Percentiles rank a stretch among this genome's conserved stretches.
These are phyloP conservation scores for Cinnamomum chago DNA, from an alignment of 164 flowering plant species.

Conservation along the genomic window DNA sequence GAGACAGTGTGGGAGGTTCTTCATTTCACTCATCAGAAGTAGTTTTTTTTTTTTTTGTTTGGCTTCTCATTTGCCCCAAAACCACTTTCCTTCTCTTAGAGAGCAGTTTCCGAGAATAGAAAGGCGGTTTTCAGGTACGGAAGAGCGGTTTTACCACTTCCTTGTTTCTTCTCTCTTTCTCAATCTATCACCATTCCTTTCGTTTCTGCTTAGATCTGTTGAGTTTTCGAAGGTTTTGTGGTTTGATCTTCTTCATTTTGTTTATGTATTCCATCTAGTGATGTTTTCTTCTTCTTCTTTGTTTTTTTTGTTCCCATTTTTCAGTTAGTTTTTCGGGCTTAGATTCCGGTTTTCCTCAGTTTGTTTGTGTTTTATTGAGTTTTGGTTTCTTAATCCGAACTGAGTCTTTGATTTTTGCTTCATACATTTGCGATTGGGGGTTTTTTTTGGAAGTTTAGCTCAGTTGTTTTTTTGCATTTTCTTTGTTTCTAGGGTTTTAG, in stretches of 20 bases:
- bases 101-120: background rate
- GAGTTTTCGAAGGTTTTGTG: background rate
- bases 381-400: background rate
- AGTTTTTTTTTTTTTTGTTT: too few species aligned
- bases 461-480: background rate
- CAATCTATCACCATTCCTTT: too few species aligned
- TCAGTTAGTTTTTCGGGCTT: too few species aligned
- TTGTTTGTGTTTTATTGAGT: background rate
- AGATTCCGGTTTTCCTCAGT: background rate
- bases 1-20: background rate
- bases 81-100: background rate
- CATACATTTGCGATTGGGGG: background rate
- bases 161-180: background rate
- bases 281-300: background rate
- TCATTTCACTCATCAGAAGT: background rate
- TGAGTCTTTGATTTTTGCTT: too few species aligned
- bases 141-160: background rate
- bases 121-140: background rate
- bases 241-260: background rate
- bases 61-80: background rate
- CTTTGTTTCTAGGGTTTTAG: background rate
- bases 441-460: too few species aligned
- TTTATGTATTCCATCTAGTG: background rate
- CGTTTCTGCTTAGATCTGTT: background rate
- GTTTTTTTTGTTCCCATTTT: background rate